Conservation (phyloP, 2,329 filamentous ascomycete species). For the Dactylellina cionopaga region DNA sequence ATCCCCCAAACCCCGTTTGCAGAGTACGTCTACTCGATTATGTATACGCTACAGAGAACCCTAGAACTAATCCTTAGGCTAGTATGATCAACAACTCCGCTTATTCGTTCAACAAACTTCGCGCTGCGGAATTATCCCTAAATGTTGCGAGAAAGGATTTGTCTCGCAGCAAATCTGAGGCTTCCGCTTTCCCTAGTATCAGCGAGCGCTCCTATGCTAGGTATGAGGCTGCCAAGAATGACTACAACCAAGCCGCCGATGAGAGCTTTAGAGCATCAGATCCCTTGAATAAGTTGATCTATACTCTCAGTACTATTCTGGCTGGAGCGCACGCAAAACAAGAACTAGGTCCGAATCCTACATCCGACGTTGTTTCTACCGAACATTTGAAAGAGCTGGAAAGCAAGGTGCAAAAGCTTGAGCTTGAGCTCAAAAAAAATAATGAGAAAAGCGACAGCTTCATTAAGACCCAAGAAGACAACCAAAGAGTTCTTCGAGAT, state of each 20-base stretch:
- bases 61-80: neutral
- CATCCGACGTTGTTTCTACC: neutral
- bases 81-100: conserved; percentile 14
- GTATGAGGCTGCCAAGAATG: conserved; percentile 6
- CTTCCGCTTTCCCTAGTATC: neutral
- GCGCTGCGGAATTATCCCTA: neutral
- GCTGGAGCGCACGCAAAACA: neutral
- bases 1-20: neutral
- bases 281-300: neutral
- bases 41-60: neutral
- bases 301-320: neutral
- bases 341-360: neutral
- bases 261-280: neutral
- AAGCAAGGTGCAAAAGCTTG: neutral
- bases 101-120: conserved; percentile 2
- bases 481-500: neutral
- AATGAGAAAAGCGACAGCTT: neutral
- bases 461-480: neutral
- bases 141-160: neutral
- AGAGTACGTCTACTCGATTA: neutral
- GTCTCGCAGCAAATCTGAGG: conserved; percentile 6
- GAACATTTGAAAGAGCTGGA: neutral
- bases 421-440: conserved; percentile 1
- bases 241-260: conserved; percentile 5
- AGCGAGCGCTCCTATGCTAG: neutral